Conservation (phyloP, 192 early-diverging fungal species). For the Coemansia sp. region DNA sequence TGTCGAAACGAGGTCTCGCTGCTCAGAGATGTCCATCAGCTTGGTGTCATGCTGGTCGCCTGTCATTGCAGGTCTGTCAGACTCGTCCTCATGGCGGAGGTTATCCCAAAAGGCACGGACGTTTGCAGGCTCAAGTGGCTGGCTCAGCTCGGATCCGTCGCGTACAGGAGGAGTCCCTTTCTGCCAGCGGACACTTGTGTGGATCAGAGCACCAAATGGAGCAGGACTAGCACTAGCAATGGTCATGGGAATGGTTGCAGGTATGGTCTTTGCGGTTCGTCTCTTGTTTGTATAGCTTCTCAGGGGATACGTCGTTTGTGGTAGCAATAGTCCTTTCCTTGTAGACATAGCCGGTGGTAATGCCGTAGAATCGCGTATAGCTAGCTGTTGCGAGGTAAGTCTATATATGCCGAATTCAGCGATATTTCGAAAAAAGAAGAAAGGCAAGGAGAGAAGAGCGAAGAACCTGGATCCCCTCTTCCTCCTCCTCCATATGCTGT, state of each 20-base stretch:
- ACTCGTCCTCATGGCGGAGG: neutral
- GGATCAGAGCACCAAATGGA: slow-evolving; percentile 10
- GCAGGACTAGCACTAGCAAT: neutral
- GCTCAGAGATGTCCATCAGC: slow-evolving; percentile 4
- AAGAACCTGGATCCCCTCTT: neutral
- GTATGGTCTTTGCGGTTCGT: neutral
- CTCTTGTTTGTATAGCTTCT: neutral
- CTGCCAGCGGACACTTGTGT: slow-evolving; percentile 1
- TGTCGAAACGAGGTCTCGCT: slow-evolving; percentile 27
- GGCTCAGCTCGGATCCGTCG: slow-evolving; percentile 50
- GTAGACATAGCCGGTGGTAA: neutral
- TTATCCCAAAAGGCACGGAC: slow-evolving; percentile 45
- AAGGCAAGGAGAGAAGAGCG: neutral
- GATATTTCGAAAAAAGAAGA: neutral
- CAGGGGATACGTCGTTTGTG: neutral
- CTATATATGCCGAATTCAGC: too few species aligned
- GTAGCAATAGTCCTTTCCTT: neutral
- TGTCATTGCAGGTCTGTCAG: neutral
- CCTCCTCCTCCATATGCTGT: neutral
- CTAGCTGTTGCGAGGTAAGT: too few species aligned
- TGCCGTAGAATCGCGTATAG: too few species aligned
- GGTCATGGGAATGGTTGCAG: neutral
- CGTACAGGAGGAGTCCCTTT: slow-evolving; percentile 20
- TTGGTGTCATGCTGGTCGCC: neutral
- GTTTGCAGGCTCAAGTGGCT: slow-evolving; percentile 43